A percentile compares a stretch with the other conserved stretches of the same genome.
These are phyloP conservation scores for Pestalotiopsis sp. DNA, from an alignment of 2,329 filamentous ascomycete genomes.

Conservation along the genomic window DNA sequence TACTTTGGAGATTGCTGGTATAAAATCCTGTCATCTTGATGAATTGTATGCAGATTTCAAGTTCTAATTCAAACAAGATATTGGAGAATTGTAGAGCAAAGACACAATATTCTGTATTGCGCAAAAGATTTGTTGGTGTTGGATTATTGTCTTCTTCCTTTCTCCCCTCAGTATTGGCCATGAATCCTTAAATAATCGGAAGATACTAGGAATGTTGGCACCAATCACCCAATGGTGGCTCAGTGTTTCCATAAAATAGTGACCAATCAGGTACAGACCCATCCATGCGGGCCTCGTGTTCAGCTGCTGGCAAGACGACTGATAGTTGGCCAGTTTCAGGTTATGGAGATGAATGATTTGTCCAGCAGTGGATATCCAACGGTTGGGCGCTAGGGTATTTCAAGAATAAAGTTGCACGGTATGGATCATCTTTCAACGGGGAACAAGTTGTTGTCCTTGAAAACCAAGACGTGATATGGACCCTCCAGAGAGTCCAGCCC, in stretches of 20 bases:
- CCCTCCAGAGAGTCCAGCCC: not conserved
- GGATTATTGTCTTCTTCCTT: not conserved
- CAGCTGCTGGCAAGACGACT: not conserved
- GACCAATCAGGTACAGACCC: not conserved
- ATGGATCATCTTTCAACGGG: not conserved
- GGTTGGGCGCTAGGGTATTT: not conserved
- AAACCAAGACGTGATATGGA: not conserved
- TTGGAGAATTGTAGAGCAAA: not conserved
- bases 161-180: not conserved
- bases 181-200: not conserved
- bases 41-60: not conserved
- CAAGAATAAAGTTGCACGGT: not conserved
- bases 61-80: not conserved
- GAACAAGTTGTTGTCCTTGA: not conserved
- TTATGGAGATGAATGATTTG: not conserved
- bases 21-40: not conserved
- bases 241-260: not conserved
- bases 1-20: not conserved
- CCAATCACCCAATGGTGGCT: not conserved
- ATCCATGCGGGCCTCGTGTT: not conserved
- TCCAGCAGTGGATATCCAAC: not conserved
- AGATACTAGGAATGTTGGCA: not conserved
- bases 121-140: not conserved
- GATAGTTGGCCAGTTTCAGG: not conserved
- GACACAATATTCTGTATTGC: not conserved